Conservation (phyloP, 306 rosid species). For the Vicia faba region DNA sequence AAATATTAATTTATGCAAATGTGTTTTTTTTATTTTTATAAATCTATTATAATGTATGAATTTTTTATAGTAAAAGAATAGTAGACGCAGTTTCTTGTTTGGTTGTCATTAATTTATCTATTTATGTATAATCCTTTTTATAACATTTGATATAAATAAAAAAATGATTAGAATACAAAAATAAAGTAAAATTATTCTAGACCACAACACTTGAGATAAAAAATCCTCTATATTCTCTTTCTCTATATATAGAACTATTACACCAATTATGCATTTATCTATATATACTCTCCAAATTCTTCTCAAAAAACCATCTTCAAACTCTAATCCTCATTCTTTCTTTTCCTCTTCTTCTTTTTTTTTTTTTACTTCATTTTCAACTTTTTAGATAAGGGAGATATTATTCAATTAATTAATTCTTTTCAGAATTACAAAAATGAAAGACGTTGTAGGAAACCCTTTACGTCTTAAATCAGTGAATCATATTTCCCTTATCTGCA, state of each 20-base stretch:
- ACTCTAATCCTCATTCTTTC: not conserved
- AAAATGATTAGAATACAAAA: not conserved
- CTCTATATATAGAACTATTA: constrained; percentile 33
- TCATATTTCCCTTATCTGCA: constrained; percentile 78
- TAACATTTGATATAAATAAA: not conserved
- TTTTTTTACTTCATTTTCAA: not conserved
- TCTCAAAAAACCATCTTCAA: no score
- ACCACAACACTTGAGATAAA: not conserved
- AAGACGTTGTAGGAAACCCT: constrained; percentile 73
- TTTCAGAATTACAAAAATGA: constrained; percentile 45
- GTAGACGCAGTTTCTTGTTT: no score
- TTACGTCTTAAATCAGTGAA: constrained; percentile 80
- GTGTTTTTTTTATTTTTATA: no score
- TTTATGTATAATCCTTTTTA: no score
- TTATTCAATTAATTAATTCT: not conserved
- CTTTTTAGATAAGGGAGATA: not conserved
- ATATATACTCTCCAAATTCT: not conserved
- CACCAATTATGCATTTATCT: not conserved
- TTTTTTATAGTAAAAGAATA: no score
- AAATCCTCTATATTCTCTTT: not conserved
- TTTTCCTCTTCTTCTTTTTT: not conserved
- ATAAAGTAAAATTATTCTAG: no score
- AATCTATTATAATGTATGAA: no score
- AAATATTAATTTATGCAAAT: no score
- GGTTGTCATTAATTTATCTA: no score